These are phyloP conservation scores for Ilyonectria sp. DNA, from an alignment of 2,329 filamentous ascomycete species.

Conservation along the genomic window DNA sequence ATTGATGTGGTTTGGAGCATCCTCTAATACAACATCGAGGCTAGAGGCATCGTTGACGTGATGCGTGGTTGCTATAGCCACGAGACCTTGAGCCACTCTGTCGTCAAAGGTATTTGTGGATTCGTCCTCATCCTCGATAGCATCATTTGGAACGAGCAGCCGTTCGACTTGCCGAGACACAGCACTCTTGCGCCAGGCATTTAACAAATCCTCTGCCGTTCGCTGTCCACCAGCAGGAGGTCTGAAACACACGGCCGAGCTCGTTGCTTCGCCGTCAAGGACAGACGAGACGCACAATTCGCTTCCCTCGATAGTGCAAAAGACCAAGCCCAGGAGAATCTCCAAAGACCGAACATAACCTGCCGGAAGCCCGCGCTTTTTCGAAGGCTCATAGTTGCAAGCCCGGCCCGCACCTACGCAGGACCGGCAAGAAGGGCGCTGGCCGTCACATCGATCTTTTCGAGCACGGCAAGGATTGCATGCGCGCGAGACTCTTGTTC, in stretches of 20 bases:
- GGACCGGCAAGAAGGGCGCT: too few species aligned
- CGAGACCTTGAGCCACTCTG: constrained; percentile 10
- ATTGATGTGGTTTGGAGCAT: too few species aligned
- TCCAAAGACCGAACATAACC: too few species aligned
- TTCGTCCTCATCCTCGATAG: constrained; percentile 22
- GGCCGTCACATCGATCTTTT: too few species aligned
- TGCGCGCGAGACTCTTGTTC: too few species aligned
- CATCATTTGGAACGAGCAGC: neutral
- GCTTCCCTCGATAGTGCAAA: too few species aligned
- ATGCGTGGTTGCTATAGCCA: neutral
- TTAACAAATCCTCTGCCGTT: constrained; percentile 1
- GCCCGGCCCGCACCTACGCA: too few species aligned
- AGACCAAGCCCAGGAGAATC: too few species aligned
- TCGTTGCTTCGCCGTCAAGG: constrained; percentile 9
- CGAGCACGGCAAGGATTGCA: too few species aligned
- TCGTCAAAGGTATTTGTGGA: constrained; percentile 14
- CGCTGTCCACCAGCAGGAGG: neutral
- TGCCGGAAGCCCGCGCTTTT: too few species aligned
- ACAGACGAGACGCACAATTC: constrained; percentile 18
- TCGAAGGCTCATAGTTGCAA: too few species aligned
- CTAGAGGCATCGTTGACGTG: neutral
- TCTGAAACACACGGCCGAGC: neutral
- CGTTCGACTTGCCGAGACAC: constrained; percentile 15
- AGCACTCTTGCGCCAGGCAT: constrained; percentile 18
- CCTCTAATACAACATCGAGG: too few species aligned